Evolutionary conservation across 768 basidiomycete species (phyloP).

Genomic region (Podaxis sp.): DNA sequence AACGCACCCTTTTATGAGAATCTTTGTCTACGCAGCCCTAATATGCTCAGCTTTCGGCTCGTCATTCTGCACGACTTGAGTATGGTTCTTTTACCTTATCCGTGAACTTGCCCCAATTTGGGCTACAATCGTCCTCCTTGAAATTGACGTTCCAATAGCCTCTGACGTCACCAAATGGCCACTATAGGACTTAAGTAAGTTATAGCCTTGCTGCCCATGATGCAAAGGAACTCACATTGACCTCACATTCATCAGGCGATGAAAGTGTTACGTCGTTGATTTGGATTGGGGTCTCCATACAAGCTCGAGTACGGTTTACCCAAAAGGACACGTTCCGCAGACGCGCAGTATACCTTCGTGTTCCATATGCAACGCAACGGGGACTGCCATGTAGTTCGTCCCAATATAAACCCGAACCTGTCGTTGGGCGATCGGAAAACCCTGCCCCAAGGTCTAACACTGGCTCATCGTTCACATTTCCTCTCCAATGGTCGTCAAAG

Average conservation of each 20-base stretch:
- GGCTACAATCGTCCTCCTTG: conserved; percentile 22
- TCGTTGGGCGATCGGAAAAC: not conserved
- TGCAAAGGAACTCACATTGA: conserved; percentile 17
- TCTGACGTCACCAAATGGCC: conserved; percentile 25
- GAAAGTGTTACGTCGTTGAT: conserved; percentile 22
- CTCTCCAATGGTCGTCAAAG: not conserved
- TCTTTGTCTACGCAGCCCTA: conserved; percentile 25
- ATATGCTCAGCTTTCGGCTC: not conserved
- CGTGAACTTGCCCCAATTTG: conserved; percentile 24
- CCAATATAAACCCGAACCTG: conserved; percentile 18
- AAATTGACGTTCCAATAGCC: conserved; percentile 27
- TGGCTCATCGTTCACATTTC: not conserved
- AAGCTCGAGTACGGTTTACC: conserved; percentile 21
- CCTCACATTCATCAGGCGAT: conserved; percentile 25
- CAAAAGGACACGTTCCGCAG: conserved; percentile 24
- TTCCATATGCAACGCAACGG: conserved; percentile 24
- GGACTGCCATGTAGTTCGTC: conserved; percentile 18
- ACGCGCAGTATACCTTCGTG: conserved; percentile 25
- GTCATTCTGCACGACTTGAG: not conserved
- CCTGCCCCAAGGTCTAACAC: not conserved
- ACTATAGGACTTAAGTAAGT: conserved; percentile 14
- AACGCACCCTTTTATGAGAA: conserved; percentile 20
- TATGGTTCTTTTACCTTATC: conserved; percentile 20
- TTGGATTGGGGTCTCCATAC: conserved; percentile 21
- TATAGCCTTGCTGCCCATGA: not conserved